These are phyloP conservation scores for Cucurbita moschata DNA, from an alignment of 306 rosid genomes.

Conservation along the genomic window DNA sequence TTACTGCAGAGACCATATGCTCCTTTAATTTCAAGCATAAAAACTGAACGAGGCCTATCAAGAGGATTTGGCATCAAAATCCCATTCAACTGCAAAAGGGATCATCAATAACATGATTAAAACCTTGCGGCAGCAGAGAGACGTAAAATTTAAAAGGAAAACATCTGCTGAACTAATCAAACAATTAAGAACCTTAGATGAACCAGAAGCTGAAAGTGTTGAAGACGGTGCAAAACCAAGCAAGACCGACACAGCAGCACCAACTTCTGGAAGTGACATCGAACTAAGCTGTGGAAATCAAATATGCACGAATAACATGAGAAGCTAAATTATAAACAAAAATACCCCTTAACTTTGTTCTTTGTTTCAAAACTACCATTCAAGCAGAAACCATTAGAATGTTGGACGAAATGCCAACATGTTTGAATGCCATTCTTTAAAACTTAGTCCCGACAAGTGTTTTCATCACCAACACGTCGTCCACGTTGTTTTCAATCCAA, in stretches of 20 bases:
- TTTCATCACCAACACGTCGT: too few species aligned
- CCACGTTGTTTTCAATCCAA: too few species aligned
- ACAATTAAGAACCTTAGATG: slow-evolving; percentile 58
- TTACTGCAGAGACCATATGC: slow-evolving; percentile 30
- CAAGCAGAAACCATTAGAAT: too few species aligned
- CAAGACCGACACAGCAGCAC: slow-evolving; percentile 69
- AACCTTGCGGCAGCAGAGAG: neutral
- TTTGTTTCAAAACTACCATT: too few species aligned
- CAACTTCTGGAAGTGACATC: slow-evolving; percentile 46
- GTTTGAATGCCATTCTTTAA: too few species aligned
- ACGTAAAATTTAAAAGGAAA: neutral
- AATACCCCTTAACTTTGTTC: too few species aligned
- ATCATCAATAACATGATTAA: slow-evolving; percentile 9
- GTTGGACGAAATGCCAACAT: too few species aligned
- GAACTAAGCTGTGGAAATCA: slow-evolving; percentile 39
- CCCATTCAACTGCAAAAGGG: slow-evolving; percentile 60
- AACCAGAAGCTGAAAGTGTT: slow-evolving; percentile 49
- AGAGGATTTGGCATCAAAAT: slow-evolving; percentile 80
- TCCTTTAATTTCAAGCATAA: slow-evolving; percentile 67
- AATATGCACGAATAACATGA: neutral
- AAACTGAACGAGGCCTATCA: slow-evolving; percentile 71
- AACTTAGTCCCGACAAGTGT: too few species aligned
- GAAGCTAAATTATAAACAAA: too few species aligned
- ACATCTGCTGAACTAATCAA: neutral
- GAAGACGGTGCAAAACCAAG: slow-evolving; percentile 81